phyloP scores from a whole-genome alignment of 2,329 filamentous ascomycete genomes.

The Pyricularia pennisetigena region DNA sequence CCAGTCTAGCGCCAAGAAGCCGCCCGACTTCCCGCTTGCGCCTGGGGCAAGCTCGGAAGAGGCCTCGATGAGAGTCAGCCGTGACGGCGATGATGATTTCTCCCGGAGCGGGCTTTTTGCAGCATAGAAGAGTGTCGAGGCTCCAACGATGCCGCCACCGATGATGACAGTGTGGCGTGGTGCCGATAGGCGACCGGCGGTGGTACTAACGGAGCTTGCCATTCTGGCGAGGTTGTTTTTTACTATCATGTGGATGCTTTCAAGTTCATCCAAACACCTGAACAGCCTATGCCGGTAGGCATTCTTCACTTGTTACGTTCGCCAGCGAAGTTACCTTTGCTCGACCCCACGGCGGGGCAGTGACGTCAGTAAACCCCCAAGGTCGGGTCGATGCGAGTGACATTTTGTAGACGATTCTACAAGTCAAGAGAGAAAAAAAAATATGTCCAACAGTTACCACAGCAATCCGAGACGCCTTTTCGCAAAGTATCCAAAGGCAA shows the following conservation, averaged over 20 bases:
- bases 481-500: neutral
- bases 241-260: neutral
- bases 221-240: neutral
- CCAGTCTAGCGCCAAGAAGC: constrained; percentile 68
- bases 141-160: constrained; percentile 61
- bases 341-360: neutral
- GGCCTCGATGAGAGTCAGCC: constrained; percentile 37
- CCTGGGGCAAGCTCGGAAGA: constrained; percentile 54
- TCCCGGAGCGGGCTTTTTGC: constrained; percentile 31
- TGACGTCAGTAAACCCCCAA: neutral
- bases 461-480: neutral
- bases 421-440: neutral
- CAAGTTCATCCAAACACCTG: neutral
- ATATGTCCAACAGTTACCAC: neutral
- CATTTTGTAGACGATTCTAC: neutral
- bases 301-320: neutral
- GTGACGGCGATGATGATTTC: constrained; percentile 55
- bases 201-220: neutral
- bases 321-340: neutral
- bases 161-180: constrained; percentile 46
- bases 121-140: constrained; percentile 65
- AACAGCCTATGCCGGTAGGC: neutral
- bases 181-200: neutral
- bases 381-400: neutral
- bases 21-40: constrained; percentile 64